A percentile compares a stretch with the other conserved stretches of the same genome.
Evolutionary conservation across 139 green algal species (phyloP).

Genomic region (Trebouxia sp.): DNA sequence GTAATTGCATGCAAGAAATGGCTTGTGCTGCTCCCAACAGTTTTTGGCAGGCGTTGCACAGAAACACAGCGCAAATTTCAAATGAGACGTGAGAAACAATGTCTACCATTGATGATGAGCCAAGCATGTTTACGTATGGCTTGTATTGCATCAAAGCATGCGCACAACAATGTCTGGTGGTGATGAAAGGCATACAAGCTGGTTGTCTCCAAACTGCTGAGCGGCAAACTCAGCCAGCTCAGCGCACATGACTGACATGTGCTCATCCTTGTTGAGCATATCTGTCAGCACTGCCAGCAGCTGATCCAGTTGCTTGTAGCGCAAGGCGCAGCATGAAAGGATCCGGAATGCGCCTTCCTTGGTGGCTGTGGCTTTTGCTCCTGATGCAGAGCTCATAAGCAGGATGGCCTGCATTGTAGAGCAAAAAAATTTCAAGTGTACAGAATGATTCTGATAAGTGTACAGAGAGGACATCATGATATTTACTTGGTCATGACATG

Average conservation of each 20-base stretch:
- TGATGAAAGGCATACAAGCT: slow-evolving; percentile 7
- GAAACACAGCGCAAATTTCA: too few species aligned
- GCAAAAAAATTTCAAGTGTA: too few species aligned
- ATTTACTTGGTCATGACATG: too few species aligned
- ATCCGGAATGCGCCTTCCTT: slow-evolving; percentile 39
- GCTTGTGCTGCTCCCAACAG: too few species aligned
- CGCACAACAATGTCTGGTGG: too few species aligned
- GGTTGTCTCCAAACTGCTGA: slow-evolving; percentile 2
- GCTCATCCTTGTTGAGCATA: slow-evolving; percentile 73
- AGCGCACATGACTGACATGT: slow-evolving; percentile 62
- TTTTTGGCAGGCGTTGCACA: too few species aligned
- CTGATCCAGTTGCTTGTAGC: slow-evolving; percentile 67
- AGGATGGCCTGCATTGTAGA: slow-evolving; percentile 39
- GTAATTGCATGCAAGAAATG: background rate
- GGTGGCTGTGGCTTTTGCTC: slow-evolving; percentile 34
- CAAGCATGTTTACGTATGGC: too few species aligned
- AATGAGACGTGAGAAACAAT: too few species aligned
- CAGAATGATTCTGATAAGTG: too few species aligned
- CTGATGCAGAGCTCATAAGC: slow-evolving; percentile 47
- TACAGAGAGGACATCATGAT: too few species aligned
- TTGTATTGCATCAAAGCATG: too few species aligned
- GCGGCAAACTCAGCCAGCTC: slow-evolving; percentile 46
- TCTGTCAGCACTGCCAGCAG: slow-evolving; percentile 60
- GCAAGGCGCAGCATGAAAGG: slow-evolving; percentile 51
- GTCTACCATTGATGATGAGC: too few species aligned